These are phyloP conservation scores for Talaromyces sp. DNA, from an alignment of 2,329 filamentous ascomycete genomes.

Conservation along the genomic window DNA sequence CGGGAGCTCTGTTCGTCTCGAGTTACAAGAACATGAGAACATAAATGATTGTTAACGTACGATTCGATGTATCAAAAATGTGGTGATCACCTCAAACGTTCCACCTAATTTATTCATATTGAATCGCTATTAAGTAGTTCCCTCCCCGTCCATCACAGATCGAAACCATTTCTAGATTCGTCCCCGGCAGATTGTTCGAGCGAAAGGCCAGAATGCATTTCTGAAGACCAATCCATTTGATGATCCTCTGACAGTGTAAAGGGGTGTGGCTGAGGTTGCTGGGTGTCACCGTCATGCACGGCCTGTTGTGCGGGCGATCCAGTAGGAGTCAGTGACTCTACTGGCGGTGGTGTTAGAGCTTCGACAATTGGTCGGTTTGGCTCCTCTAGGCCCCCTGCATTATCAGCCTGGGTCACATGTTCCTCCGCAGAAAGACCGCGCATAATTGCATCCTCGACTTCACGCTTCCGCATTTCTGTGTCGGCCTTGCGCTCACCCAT, in stretches of 20 bases:
- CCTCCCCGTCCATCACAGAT: slow-evolving; percentile 20
- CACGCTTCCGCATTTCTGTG: slow-evolving; percentile 77
- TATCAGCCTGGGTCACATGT: slow-evolving; percentile 43
- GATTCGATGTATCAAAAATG: not conserved
- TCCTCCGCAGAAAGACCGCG: slow-evolving; percentile 66
- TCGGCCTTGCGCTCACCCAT: slow-evolving; percentile 64
- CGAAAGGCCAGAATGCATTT: slow-evolving; percentile 26
- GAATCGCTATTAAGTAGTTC: not conserved
- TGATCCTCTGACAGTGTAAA: slow-evolving; percentile 17
- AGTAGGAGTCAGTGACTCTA: slow-evolving; percentile 54
- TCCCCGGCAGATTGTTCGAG: slow-evolving; percentile 24
- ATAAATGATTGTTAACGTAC: not conserved
- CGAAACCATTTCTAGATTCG: slow-evolving; percentile 28
- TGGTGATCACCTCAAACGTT: not conserved
- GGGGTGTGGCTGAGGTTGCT: slow-evolving; percentile 14
- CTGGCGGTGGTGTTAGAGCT: slow-evolving; percentile 75
- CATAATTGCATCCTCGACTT: slow-evolving; percentile 90
- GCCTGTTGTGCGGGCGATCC: slow-evolving; percentile 42
- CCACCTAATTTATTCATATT: not conserved
- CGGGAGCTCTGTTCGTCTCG: not conserved
- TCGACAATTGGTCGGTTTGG: slow-evolving; percentile 71
- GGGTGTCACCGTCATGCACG: not conserved
- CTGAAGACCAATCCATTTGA: slow-evolving; percentile 25
- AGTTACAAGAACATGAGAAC: not conserved
- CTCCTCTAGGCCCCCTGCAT: slow-evolving; percentile 28